phyloP scores from a whole-genome alignment of 441 rosid genomes.

The Mallotus japonicus region DNA sequence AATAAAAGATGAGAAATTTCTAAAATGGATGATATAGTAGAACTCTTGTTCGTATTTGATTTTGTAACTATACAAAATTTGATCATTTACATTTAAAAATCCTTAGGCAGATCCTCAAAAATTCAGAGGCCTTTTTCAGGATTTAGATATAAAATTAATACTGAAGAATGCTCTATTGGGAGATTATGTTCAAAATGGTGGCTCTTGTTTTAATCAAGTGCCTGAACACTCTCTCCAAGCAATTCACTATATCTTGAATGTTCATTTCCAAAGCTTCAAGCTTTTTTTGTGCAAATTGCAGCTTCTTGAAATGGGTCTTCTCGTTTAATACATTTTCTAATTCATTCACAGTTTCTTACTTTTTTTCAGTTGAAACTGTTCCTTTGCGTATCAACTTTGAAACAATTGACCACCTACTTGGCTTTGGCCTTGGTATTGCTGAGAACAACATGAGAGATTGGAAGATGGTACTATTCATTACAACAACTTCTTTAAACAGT shows the following conservation, averaged over 20 bases:
- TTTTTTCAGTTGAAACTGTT: slow-evolving; percentile 31
- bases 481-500: slow-evolving; percentile 43
- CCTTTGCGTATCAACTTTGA: slow-evolving; percentile 46
- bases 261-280: slow-evolving; percentile 45
- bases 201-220: slow-evolving; percentile 56
- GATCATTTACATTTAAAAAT: slow-evolving; percentile 17
- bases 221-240: slow-evolving; percentile 56
- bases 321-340: slow-evolving; percentile 34
- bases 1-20: not conserved
- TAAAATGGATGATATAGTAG: not conserved
- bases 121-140: slow-evolving; percentile 33
- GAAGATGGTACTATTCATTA: slow-evolving; percentile 32
- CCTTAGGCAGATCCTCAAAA: slow-evolving; percentile 37
- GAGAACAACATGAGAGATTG: slow-evolving; percentile 46
- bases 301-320: slow-evolving; percentile 22
- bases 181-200: slow-evolving; percentile 59
- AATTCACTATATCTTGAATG: slow-evolving; percentile 46
- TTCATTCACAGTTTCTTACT: slow-evolving; percentile 34
- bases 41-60: slow-evolving; percentile 14
- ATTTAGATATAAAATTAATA: not conserved
- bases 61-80: slow-evolving; percentile 1
- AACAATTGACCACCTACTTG: slow-evolving; percentile 44
- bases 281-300: slow-evolving; percentile 30
- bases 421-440: slow-evolving; percentile 35
- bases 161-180: slow-evolving; percentile 36